Evolutionary conservation across 768 basidiomycete species (phyloP).

Genomic region (Rhizopogon vulgaris): DNA sequence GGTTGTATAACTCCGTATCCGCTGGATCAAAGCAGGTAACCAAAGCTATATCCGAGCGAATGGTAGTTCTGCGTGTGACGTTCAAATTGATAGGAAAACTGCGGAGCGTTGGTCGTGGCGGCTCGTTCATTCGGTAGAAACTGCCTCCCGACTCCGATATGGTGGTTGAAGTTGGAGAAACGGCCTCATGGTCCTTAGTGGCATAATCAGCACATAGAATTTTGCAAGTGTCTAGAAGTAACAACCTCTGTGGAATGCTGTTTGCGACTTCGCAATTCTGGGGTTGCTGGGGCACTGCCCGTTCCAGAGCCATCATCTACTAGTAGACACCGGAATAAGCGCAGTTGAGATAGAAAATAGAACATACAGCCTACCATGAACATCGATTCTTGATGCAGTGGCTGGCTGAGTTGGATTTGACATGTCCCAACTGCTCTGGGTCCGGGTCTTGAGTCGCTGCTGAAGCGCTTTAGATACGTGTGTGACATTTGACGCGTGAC

Average conservation of each 20-base stretch:
- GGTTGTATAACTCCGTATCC: constrained; percentile 71
- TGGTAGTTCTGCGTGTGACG: constrained; percentile 32
- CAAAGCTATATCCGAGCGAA: constrained; percentile 62
- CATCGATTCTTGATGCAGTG: background rate
- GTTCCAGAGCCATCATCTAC: constrained; percentile 4
- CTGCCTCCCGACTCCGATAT: constrained; percentile 23
- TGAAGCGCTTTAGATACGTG: too few species aligned
- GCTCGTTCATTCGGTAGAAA: constrained; percentile 14
- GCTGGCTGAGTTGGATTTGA: background rate
- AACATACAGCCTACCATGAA: background rate
- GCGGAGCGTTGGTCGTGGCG: constrained; percentile 8
- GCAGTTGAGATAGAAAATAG: background rate
- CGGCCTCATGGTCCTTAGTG: constrained; percentile 10
- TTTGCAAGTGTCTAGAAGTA: background rate
- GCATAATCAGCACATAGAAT: background rate
- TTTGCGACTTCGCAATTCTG: constrained; percentile 11
- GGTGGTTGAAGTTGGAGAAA: constrained; percentile 25
- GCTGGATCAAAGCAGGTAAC: constrained; percentile 69
- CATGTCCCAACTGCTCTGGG: too few species aligned
- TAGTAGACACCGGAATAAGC: background rate
- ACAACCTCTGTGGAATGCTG: constrained; percentile 12
- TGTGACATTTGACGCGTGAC: constrained; percentile 17
- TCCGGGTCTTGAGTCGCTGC: too few species aligned
- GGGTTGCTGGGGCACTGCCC: constrained; percentile 6
- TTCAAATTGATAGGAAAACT: constrained; percentile 15